Evolutionary conservation across 169 alveolate species (phyloP).

Genomic region (Theileria orientalis): DNA sequence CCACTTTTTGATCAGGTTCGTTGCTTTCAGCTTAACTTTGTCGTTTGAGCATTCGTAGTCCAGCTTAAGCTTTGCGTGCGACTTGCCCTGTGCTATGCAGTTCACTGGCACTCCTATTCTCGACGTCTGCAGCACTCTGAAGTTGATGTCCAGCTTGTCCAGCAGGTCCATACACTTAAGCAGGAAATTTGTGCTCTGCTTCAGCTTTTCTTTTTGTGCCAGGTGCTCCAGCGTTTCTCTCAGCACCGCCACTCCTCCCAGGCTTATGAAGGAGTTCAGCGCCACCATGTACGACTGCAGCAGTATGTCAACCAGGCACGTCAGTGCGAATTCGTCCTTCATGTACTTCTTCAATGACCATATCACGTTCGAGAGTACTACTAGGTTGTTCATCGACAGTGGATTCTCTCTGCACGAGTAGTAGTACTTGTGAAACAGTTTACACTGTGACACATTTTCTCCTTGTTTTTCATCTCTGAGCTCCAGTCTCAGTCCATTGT

Average conservation of each 20-base stretch:
- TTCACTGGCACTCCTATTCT: conserved; percentile 58
- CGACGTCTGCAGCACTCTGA: conserved; percentile 52
- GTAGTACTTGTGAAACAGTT: conserved; percentile 55
- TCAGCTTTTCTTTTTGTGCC: conserved; percentile 45
- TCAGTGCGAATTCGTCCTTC: conserved; percentile 54
- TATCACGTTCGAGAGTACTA: conserved; percentile 52
- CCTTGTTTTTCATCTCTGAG: neutral
- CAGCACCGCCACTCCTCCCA: conserved; percentile 52
- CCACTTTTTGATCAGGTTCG: conserved; percentile 67
- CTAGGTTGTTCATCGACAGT: conserved; percentile 36
- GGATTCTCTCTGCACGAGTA: conserved; percentile 62
- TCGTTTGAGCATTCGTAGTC: conserved; percentile 62
- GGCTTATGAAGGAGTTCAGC: conserved; percentile 32
- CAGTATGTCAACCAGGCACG: conserved; percentile 53
- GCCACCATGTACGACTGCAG: conserved; percentile 64
- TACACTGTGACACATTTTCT: conserved; percentile 46
- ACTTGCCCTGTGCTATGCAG: conserved; percentile 56
- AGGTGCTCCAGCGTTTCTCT: conserved; percentile 29
- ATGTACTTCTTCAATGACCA: conserved; percentile 45
- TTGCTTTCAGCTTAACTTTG: conserved; percentile 63
- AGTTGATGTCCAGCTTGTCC: conserved; percentile 59
- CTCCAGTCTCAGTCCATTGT: conserved; percentile 56
- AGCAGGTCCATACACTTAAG: conserved; percentile 54
- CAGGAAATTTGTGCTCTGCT: conserved; percentile 42
- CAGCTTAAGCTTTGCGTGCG: conserved; percentile 27